Percentiles rank a stretch among this genome's conserved stretches.
Conservation (phyloP, 495 filamentous ascomycete genomes). For the Platismatia glauca region DNA sequence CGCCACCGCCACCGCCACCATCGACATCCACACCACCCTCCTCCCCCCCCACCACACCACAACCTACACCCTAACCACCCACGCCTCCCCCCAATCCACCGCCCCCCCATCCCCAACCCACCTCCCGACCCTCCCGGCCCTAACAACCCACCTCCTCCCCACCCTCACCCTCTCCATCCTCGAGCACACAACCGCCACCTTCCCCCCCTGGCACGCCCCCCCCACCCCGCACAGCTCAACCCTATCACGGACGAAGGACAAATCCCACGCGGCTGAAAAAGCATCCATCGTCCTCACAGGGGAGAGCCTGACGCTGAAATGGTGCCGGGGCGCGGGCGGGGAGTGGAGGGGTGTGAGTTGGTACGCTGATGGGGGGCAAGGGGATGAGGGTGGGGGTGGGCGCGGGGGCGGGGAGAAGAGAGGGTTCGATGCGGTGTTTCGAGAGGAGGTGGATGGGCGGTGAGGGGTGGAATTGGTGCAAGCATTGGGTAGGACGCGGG, state of each 20-base stretch:
- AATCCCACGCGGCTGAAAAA: not conserved
- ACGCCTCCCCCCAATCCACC: not conserved
- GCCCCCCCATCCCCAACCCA: not conserved
- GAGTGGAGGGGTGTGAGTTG: not conserved
- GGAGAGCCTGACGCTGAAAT: not conserved
- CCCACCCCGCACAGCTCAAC: not conserved
- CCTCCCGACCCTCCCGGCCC: not conserved
- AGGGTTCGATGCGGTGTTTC: not conserved
- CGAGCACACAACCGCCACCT: not conserved
- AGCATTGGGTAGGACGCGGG: not conserved
- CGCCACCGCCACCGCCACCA: conserved; percentile 32
- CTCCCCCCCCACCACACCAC: conserved; percentile 38
- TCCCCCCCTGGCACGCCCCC: not conserved
- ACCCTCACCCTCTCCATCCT: not conserved
- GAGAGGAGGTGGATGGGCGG: not conserved
- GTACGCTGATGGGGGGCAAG: not conserved
- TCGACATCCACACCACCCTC: conserved; percentile 40
- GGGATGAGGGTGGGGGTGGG: not conserved
- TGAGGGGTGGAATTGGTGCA: not conserved
- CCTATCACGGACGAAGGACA: not conserved
- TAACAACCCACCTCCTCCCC: not conserved
- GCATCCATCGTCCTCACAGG: not conserved
- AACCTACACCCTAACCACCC: conserved; percentile 36
- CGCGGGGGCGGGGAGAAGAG: not conserved
- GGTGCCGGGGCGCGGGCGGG: not conserved